Base-by-base conservation (phyloP, 345 rosid genomes). In the Bruguiera sexangula region DNA sequence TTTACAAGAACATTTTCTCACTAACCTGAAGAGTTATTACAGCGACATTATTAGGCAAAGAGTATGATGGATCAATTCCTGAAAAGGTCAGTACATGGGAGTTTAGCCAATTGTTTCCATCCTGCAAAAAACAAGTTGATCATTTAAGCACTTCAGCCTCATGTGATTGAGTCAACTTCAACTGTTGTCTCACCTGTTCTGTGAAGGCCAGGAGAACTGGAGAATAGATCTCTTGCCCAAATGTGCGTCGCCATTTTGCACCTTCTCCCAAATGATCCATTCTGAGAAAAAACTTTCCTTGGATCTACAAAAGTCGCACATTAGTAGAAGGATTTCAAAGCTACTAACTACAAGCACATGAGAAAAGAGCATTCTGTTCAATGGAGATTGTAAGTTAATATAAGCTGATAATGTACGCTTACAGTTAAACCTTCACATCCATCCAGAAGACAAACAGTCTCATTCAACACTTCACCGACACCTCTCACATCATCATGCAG, bases 401-500 rank as follows among this genome's bases (percentile, higher is more conserved):
- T 55, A 66, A 70, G 55, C 67, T 22, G 66, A 62, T 36, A 78
- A 70, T 57, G 37, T 55, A 69, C 50, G 62, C 91, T 84, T 82
- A 94, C 98, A 15, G 94, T 94, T 82, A 94, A 82, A 75, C 98
- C 98, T 82, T 84, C 86, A 69, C 97, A 94, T 79, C 83, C 82
- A 48, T 86, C 81, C 54, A 71, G 75, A 63, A 80, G 68, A 53
- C 98, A 91, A 67, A 87, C 93, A 54, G 96, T 94, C 80, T 94
- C 98, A 72, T 93, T 91, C 65, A 93, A 82, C 54, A 85, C 82
- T 81, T 93, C 98, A 39, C 91, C 98, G 64, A 93, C 97, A 73
- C 98, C 97, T 83, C 97, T 84, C 18, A 31, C 6, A 72, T 93
- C 98, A 82, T 93, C 98, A 81, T 89, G 91, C 69, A 83, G 66